These are phyloP conservation scores for Dioszegia aurantiaca DNA, from an alignment of 768 basidiomycete species.

Conservation along the genomic window DNA sequence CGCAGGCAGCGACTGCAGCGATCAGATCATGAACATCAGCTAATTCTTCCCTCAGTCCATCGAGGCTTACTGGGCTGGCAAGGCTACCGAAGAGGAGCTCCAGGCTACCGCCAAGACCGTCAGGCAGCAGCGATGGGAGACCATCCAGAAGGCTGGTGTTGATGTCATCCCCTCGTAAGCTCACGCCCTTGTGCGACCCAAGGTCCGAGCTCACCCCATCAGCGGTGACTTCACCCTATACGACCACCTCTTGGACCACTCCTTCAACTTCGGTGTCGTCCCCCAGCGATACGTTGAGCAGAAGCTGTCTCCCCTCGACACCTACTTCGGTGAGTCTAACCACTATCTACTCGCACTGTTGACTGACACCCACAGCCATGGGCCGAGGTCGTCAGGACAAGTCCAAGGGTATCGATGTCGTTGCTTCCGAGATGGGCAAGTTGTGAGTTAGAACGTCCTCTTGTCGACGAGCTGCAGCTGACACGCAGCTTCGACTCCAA, in stretches of 20 bases:
- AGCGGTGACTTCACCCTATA: slow-evolving; percentile 99
- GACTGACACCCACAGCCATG: slow-evolving; percentile 59
- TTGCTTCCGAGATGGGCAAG: slow-evolving; percentile 99
- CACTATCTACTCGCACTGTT: neutral
- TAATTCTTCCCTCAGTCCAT: slow-evolving; percentile 63
- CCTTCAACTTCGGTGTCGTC: slow-evolving; percentile 91
- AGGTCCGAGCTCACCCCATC: slow-evolving; percentile 19
- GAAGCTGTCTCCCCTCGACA: slow-evolving; percentile 81
- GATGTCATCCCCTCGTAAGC: slow-evolving; percentile 85
- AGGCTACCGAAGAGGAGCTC: slow-evolving; percentile 80
- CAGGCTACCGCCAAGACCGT: slow-evolving; percentile 81
- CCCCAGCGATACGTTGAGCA: slow-evolving; percentile 88
- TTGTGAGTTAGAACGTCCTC: slow-evolving; percentile 63
- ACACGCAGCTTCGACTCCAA: slow-evolving; percentile 86
- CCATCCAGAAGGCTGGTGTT: slow-evolving; percentile 77
- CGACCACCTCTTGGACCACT: slow-evolving; percentile 97
- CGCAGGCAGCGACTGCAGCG: neutral
- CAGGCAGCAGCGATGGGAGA: slow-evolving; percentile 82
- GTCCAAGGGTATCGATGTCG: slow-evolving; percentile 86
- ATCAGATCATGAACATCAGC: no score
- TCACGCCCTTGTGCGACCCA: slow-evolving; percentile 25
- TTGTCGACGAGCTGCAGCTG: slow-evolving; percentile 16
- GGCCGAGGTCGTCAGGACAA: slow-evolving; percentile 88
- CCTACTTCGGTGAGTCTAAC: slow-evolving; percentile 68
- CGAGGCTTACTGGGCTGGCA: slow-evolving; percentile 97